Base-by-base conservation (phyloP, 345 rosid genomes). In the Anastatica hierochuntica region DNA sequence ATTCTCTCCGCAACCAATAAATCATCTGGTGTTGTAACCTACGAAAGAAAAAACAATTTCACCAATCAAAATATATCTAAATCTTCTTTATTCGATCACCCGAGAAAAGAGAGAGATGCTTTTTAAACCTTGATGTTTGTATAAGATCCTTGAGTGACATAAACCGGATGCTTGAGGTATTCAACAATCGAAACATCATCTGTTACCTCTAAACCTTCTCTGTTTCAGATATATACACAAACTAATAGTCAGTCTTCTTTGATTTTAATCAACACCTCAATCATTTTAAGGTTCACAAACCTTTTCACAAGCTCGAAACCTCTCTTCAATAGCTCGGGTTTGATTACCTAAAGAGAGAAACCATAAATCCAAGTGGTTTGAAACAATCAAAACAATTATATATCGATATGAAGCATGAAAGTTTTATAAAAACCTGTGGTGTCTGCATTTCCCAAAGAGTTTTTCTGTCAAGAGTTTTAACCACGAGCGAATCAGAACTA, bases 381-480 rank as follows among this genome's bases (percentile, higher is more conserved):
- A 44, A 62, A 53, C 47, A 4, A 33, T 6, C 27, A 50, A 15
- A 34, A 46, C 39, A 29, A 10, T 49, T 7, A 35, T 66, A 11
- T 48, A n/a, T n/a, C n/a, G n/a, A n/a, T n/a, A n/a, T n/a, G 21
- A 43, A 44, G 8, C 12, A 34, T 10, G 52, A 18, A 42, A 16
- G n/a, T n/a, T 2, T 8, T 14, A 21, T 11, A 14, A 24, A 18
- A 68, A 87, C 98, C 95, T 90, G 98, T 41, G 95, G 98, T 35
- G 98, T 87, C 64, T 90, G 96, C 95, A 90, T 90, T 68, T 90
- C 96, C 98, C 98, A 87, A 43, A 87, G 89, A 10, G 84, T 90
- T 67, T 78, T 90, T 15, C 95, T 77, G 62, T 90, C 92, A 17
- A 90, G 80, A 42, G 98, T 90, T 76, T 66, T 82, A 41, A 77